Base-by-base conservation (phyloP, 1,284 basidiomycete species). In the Lentinula novae-zelandiae region DNA sequence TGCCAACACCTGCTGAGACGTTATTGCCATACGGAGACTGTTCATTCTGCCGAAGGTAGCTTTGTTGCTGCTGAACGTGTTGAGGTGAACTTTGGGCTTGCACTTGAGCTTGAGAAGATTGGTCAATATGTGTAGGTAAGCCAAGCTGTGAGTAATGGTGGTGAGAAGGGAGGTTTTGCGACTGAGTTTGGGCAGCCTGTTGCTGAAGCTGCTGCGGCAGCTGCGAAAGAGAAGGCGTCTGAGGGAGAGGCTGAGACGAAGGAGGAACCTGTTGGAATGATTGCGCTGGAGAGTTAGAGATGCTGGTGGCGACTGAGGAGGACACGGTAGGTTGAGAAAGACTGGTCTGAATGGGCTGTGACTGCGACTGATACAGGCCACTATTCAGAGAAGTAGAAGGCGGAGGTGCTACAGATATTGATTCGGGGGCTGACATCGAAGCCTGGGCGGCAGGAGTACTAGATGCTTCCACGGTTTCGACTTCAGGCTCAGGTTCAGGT, bases 1-100 rank as follows among this genome's bases (percentile, higher is more conserved):
- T 20, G 5, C 50, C 22, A 20, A 40, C 42, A 44, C 38, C 38
- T 33, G 34, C 12, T 46, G 44, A 46, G n/a, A 46, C 20, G 44
- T 7, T 22, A 22, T 15, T 88, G 22, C 38, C 90, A 71, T 90
- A 91, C 7, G 74, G 60, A 20, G 71, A 65, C n/a, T 71, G 66
- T n/a, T 89, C 85, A 6, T 79, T 79, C 68, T 86, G 86, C 57
- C 89, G 80, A 78, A 88, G 89, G 68, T 89, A 90, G 64, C 65
- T 79, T 12, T 48, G 48, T 34, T 15, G 10, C 5, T 48, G 48
- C 48, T 78, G 77, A 5, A 68, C 66, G 36, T 60, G 66, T 51
- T 67, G 66, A 31, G 56, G 61, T n/a, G 67, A 66, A 5, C 61
- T 53, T 36, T 69, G 68, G 3, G 27, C 57, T 70, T 61, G 42